Percentiles rank a stretch among this genome's conserved stretches.
Evolutionary conservation across 2,329 filamentous ascomycete genomes (phyloP).

Genomic region (Stemphylium vesicarium): DNA sequence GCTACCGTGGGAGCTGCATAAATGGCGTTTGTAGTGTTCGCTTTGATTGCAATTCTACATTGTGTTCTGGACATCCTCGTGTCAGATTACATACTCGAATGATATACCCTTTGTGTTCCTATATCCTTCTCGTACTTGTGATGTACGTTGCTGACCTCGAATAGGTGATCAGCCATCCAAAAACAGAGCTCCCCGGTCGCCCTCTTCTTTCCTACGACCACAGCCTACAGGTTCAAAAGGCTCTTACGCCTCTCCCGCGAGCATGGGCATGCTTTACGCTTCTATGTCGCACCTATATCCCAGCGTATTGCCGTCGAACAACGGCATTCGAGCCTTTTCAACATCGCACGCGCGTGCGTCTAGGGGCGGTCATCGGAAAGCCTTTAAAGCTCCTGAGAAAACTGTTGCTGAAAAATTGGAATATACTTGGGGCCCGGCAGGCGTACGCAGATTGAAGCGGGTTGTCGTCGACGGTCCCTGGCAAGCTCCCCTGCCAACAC

Average conservation of each 20-base stretch:
- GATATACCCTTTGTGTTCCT: constrained; percentile 27
- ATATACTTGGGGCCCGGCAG: neutral
- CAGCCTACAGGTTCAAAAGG: neutral
- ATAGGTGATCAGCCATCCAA: constrained; percentile 16
- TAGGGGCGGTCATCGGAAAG: too few species aligned
- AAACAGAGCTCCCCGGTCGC: neutral
- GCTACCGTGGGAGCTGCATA: constrained; percentile 35
- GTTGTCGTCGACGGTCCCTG: neutral
- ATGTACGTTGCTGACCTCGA: constrained; percentile 32
- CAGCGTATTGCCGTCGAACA: neutral
- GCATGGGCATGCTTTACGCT: neutral
- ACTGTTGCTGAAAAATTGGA: too few species aligned
- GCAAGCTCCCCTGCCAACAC: neutral
- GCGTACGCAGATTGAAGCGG: neutral
- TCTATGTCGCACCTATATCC: neutral
- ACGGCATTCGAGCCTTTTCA: constrained; percentile 11
- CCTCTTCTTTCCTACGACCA: neutral
- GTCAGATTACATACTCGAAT: constrained; percentile 36
- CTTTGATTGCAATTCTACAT: constrained; percentile 20
- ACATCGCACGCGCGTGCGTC: neutral
- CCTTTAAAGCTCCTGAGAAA: too few species aligned
- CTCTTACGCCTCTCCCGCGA: neutral
- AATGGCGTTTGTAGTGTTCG: constrained; percentile 34
- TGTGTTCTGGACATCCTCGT: constrained; percentile 19
- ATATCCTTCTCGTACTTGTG: constrained; percentile 17